These are phyloP conservation scores for Fomitopsis schrenkii DNA, from an alignment of 1,284 basidiomycete genomes.

Conservation along the genomic window DNA sequence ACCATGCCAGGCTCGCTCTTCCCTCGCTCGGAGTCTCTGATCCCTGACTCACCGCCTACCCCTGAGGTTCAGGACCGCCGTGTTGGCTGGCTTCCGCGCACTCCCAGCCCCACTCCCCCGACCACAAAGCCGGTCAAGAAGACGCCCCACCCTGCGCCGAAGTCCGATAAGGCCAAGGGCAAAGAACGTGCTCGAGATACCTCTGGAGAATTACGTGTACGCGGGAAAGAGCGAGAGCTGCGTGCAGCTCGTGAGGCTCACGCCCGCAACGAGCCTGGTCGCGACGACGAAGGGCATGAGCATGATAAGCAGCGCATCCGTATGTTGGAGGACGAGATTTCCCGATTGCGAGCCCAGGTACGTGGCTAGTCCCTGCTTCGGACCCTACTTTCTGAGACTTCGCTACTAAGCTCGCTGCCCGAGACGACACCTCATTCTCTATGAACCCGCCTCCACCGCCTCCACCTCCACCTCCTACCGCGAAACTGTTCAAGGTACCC, in stretches of 20 bases:
- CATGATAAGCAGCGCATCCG: slow-evolving; percentile 61
- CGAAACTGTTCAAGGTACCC: not conserved
- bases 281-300: slow-evolving; percentile 39
- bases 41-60: slow-evolving; percentile 45
- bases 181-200: slow-evolving; percentile 46
- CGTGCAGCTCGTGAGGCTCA: slow-evolving; percentile 49
- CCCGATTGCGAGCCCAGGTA: slow-evolving; percentile 60
- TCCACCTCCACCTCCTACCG: slow-evolving; percentile 7
- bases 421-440: slow-evolving; percentile 6
- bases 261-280: slow-evolving; percentile 35
- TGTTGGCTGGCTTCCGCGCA: slow-evolving; percentile 8
- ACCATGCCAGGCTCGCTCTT: slow-evolving; percentile 80
- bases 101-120: slow-evolving; percentile 10
- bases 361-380: slow-evolving; percentile 5
- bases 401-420: not conserved
- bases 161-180: slow-evolving; percentile 35
- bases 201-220: slow-evolving; percentile 43
- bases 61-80: slow-evolving; percentile 2
- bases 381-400: not conserved
- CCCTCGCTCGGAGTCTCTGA: slow-evolving; percentile 62
- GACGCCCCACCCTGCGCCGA: not conserved
- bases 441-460: slow-evolving; percentile 19
- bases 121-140: not conserved
- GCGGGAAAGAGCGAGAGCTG: slow-evolving; percentile 59
- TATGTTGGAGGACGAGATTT: slow-evolving; percentile 64